These are phyloP conservation scores for Ceratonia siliqua DNA, from an alignment of 306 rosid species.

Conservation along the genomic window DNA sequence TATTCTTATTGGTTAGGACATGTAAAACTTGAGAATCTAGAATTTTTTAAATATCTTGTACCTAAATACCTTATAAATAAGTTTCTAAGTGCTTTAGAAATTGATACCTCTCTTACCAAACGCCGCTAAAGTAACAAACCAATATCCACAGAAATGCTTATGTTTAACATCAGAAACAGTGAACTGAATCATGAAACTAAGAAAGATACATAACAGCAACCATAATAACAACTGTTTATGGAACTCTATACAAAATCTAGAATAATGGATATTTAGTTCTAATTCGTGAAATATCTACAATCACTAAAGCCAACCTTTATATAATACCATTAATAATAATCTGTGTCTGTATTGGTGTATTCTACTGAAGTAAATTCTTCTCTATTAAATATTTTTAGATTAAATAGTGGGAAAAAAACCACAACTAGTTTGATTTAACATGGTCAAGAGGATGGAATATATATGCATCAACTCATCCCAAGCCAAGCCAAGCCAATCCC, in stretches of 20 bases:
- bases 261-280: neutral
- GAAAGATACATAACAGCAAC: neutral
- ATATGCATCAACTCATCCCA: neutral
- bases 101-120: neutral
- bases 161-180: neutral
- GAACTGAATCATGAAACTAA: neutral
- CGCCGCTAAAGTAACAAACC: neutral
- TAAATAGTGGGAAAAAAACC: neutral
- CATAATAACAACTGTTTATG: neutral
- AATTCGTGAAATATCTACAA: neutral
- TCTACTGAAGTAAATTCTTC: too few relatives aligned
- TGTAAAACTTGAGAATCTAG: neutral
- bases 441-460: neutral
- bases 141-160: neutral
- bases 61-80: neutral
- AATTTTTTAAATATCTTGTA: neutral
- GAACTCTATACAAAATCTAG: neutral
- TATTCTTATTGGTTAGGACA: neutral
- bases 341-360: neutral
- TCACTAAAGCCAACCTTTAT: neutral
- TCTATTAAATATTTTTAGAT: neutral
- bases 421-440: neutral
- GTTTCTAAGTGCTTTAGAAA: neutral
- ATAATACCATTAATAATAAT: neutral
- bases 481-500: neutral